phyloP scores from a whole-genome alignment of 2,329 filamentous ascomycete genomes.

The Penicillium sp. region DNA sequence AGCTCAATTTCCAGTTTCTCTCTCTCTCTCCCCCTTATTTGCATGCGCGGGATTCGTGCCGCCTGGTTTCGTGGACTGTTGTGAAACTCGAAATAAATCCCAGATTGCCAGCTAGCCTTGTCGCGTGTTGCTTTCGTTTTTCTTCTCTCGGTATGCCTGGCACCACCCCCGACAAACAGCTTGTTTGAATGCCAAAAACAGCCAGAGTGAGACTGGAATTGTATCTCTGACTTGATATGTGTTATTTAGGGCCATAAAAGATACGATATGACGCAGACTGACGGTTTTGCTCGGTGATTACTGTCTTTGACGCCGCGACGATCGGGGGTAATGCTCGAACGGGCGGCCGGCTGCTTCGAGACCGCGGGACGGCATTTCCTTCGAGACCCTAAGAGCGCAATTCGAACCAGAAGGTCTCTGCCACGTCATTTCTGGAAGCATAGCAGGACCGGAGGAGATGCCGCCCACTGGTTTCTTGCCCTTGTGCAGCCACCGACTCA shows the following conservation, averaged over 20 bases:
- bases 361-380: constrained; percentile 49
- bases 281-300: constrained; percentile 24
- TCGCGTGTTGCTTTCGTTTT: constrained; percentile 5
- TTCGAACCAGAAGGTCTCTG: constrained; percentile 38
- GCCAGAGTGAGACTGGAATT: no score
- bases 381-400: constrained; percentile 39
- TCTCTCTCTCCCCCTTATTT: background rate
- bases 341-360: constrained; percentile 50
- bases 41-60: no score
- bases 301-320: constrained; percentile 27
- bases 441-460: constrained; percentile 29
- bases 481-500: constrained; percentile 27
- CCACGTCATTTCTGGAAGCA: constrained; percentile 39
- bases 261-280: constrained; percentile 30
- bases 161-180: constrained; percentile 19
- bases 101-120: background rate
- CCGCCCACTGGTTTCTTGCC: constrained; percentile 35
- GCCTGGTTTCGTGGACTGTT: background rate
- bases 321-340: constrained; percentile 51
- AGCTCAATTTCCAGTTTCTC: background rate
- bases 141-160: constrained; percentile 18
- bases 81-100: background rate
- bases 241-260: background rate
- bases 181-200: constrained; percentile 5
- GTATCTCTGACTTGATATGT: background rate